A percentile compares a stretch with the other conserved stretches of the same genome.
phyloP scores from a whole-genome alignment of 202 grass and related monocot genomes.

The Miscanthus sacchariflorus region DNA sequence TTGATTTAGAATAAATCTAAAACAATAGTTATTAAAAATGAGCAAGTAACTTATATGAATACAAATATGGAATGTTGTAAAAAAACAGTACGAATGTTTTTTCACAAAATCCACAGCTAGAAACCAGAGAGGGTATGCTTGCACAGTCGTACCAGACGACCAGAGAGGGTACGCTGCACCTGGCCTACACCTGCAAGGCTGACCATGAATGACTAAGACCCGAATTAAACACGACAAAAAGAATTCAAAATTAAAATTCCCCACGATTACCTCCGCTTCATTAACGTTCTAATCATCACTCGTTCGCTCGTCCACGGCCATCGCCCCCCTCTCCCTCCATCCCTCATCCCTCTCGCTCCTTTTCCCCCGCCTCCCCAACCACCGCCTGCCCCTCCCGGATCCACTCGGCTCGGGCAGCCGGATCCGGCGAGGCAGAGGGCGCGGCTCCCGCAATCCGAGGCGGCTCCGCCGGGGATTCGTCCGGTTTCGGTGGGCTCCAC shows the following conservation, averaged over 20 bases:
- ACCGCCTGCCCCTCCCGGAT: slow-evolving; percentile 35
- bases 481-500: neutral
- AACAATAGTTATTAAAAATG: no score
- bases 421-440: slow-evolving; percentile 48
- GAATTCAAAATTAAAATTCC: neutral
- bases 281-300: slow-evolving; percentile 51
- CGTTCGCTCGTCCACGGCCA: slow-evolving; percentile 38
- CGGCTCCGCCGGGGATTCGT: slow-evolving; percentile 3
- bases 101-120: no score
- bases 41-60: no score
- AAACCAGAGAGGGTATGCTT: no score
- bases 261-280: slow-evolving; percentile 38
- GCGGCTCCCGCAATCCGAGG: slow-evolving; percentile 34
- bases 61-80: no score
- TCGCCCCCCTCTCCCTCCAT: neutral
- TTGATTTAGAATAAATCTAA: no score
- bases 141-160: no score
- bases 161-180: neutral
- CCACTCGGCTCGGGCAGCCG: neutral
- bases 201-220: neutral
- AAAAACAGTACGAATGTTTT: no score
- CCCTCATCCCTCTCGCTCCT: neutral
- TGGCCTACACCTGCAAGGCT: neutral
- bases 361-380: slow-evolving; percentile 28
- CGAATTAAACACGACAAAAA: slow-evolving; percentile 7